These are phyloP conservation scores for Pleurotus cornucopiae DNA, from an alignment of 768 basidiomycete species.

Conservation along the genomic window DNA sequence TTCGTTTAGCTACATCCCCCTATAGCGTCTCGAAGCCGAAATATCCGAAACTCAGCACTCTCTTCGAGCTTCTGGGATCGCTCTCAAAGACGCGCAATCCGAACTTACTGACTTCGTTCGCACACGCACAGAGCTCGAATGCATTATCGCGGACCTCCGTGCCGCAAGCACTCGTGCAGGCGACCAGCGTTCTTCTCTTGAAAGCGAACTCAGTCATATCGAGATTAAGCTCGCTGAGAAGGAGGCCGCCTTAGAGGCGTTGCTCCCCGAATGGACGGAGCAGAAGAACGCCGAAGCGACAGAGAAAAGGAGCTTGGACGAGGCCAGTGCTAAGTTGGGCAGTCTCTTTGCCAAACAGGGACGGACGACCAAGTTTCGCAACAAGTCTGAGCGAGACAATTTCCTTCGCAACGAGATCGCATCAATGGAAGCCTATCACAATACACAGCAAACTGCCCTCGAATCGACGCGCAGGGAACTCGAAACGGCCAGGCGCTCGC, in stretches of 20 bases:
- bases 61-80: constrained; percentile 64
- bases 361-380: constrained; percentile 79
- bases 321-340: constrained; percentile 63
- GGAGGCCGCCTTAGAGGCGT: constrained; percentile 53
- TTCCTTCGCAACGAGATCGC: constrained; percentile 80
- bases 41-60: constrained; percentile 68
- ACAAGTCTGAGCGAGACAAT: constrained; percentile 77
- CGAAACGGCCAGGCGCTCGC: constrained; percentile 37
- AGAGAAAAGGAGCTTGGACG: constrained; percentile 69
- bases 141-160: constrained; percentile 73
- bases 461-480: constrained; percentile 50
- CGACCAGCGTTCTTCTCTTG: constrained; percentile 57
- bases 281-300: constrained; percentile 44
- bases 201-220: constrained; percentile 59
- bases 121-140: constrained; percentile 81
- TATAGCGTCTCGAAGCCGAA: constrained; percentile 67
- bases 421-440: constrained; percentile 58
- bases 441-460: constrained; percentile 52
- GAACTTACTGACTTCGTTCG: constrained; percentile 88
- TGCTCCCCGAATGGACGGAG: constrained; percentile 70
- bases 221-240: constrained; percentile 59
- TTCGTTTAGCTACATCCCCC: no score
- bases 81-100: constrained; percentile 70
- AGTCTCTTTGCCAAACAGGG: constrained; percentile 90
- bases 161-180: constrained; percentile 61